Evolutionary conservation across 2,329 filamentous ascomycete species (phyloP), one percentile per base, ranked within the genome.

Genomic region (Sporothrix globosa): DNA sequence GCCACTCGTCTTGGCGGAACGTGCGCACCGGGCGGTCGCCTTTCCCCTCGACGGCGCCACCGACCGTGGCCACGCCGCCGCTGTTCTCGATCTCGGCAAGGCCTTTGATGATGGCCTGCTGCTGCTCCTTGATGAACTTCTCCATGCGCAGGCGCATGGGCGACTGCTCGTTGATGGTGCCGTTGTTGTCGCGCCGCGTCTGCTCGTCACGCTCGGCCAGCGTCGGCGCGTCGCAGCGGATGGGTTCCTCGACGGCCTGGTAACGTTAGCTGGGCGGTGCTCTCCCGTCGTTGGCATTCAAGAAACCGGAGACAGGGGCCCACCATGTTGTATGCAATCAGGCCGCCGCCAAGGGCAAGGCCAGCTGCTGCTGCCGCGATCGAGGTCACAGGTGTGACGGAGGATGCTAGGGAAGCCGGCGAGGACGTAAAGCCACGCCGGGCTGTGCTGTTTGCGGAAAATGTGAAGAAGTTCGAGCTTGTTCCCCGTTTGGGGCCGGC

Each of bases 131-230:
- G 81, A 98, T 96, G 79, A 98, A 92, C 76, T 92, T 89, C 82
- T 99, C 96, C 96, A 99, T 98, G 73, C 95, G 92, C 71, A 99
- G 86, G 69, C 96, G 93, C 95, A 99, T 98, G 1, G 96, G 94
- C 17, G 95, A 97, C 76, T 89, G 84, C 70, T 90, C 86, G 63
- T 85, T 90, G 66, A 98, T 86, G n/a, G 66, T 63, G 71, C 73
- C 73, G 73, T 89, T 88, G 70, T 88, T 86, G 79, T 96, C 91
- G 73, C 91, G 90, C 81, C 96, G 97, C 75, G 88, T 86, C 73
- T 93, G 85, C 74, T 88, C 89, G 80, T 98, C 96, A 76, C 92
- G 89, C 78, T 97, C 92, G 76, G 93, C 93, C 75, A 97, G 92
- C 53, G 91, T 87, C 41, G 91, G 85, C 61, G 82, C 77, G 75